These are phyloP conservation scores for Tolypocladium album DNA, from an alignment of 2,329 filamentous ascomycete species.

Conservation along the genomic window DNA sequence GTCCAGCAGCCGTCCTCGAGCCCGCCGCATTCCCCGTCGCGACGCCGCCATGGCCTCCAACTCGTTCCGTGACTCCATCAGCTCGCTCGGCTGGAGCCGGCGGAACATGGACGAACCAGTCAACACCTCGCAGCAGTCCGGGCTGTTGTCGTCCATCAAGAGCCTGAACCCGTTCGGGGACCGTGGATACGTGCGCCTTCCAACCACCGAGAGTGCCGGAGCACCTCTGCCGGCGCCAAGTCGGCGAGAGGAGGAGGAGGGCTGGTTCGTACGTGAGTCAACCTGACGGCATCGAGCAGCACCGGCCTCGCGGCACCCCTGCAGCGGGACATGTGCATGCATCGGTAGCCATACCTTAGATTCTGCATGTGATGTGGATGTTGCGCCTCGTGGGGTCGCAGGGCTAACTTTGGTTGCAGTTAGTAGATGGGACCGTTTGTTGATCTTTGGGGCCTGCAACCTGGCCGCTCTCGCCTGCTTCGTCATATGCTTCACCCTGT, in stretches of 20 bases:
- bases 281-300: slow-evolving; percentile 12
- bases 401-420: slow-evolving; percentile 47
- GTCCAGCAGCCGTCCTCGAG: not conserved
- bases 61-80: slow-evolving; percentile 89
- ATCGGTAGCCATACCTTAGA: slow-evolving; percentile 19
- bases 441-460: slow-evolving; percentile 89
- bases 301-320: slow-evolving; percentile 22
- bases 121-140: slow-evolving; percentile 57
- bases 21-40: not conserved
- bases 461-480: slow-evolving; percentile 84
- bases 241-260: slow-evolving; percentile 88
- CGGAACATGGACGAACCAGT: slow-evolving; percentile 72
- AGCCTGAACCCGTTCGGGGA: slow-evolving; percentile 81
- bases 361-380: slow-evolving; percentile 30
- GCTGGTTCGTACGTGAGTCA: slow-evolving; percentile 86
- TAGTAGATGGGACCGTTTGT: slow-evolving; percentile 90
- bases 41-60: slow-evolving; percentile 62
- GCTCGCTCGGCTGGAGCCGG: slow-evolving; percentile 88
- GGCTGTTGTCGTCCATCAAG: slow-evolving; percentile 70
- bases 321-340: slow-evolving; percentile 36
- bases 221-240: slow-evolving; percentile 77
- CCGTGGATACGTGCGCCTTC: slow-evolving; percentile 81
- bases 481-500: slow-evolving; percentile 82
- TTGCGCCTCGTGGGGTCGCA: slow-evolving; percentile 29
- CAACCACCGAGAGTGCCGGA: slow-evolving; percentile 70